These are phyloP conservation scores for Catharanthus roseus DNA, from an alignment of 257 asterid genomes.

Conservation along the genomic window DNA sequence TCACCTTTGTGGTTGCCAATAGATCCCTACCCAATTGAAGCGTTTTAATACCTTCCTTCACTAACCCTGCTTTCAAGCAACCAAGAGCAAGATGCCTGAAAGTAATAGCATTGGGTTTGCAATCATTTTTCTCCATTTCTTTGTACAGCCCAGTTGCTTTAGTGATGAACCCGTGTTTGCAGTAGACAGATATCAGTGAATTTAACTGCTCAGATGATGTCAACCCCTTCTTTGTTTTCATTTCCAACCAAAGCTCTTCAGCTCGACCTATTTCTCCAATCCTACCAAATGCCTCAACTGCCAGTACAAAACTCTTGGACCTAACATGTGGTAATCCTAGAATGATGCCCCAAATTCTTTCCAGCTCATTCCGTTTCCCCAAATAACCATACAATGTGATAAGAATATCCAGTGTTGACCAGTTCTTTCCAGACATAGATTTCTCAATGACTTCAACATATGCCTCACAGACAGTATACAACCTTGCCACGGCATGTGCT, in stretches of 20 bases:
- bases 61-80: slow-evolving; percentile 69
- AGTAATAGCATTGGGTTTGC: slow-evolving; percentile 77
- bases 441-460: slow-evolving; percentile 54
- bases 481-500: slow-evolving; percentile 83
- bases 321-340: slow-evolving; percentile 49
- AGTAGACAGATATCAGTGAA: slow-evolving; percentile 66
- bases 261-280: slow-evolving; percentile 57
- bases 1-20: slow-evolving; percentile 35
- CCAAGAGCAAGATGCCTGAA: slow-evolving; percentile 79
- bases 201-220: slow-evolving; percentile 66
- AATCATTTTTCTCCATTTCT: slow-evolving; percentile 68
- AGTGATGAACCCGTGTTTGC: slow-evolving; percentile 63
- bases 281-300: slow-evolving; percentile 74
- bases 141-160: slow-evolving; percentile 75
- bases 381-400: slow-evolving; percentile 60
- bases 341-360: slow-evolving; percentile 51
- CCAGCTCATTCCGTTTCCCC: slow-evolving; percentile 57
- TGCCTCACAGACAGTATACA: slow-evolving; percentile 66
- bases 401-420: slow-evolving; percentile 81
- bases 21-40: slow-evolving; percentile 49
- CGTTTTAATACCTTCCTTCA: slow-evolving; percentile 57
- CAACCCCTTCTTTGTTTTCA: slow-evolving; percentile 53
- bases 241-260: slow-evolving; percentile 65
- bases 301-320: slow-evolving; percentile 63
- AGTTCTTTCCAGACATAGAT: slow-evolving; percentile 61